A percentile compares a stretch with the other conserved stretches of the same genome.
Conservation (phyloP, 2,329 filamentous ascomycete species). For the Mariannaea elegans region DNA sequence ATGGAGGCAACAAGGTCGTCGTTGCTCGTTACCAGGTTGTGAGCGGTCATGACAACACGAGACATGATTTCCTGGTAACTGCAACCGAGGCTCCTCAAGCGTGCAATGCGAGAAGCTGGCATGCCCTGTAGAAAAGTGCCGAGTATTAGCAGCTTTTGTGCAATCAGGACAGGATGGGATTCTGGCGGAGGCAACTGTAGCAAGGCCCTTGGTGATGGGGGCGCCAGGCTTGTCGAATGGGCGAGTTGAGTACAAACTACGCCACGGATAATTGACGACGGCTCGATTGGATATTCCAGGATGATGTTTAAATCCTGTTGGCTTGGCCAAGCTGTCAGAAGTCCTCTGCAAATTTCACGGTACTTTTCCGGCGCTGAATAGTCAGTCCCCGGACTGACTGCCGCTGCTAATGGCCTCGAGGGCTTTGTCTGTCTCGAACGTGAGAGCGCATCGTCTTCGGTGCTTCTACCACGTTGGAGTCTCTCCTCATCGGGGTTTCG, state of each 20-base stretch:
- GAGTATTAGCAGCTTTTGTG: slow-evolving; percentile 51
- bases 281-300: slow-evolving; percentile 38
- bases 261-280: slow-evolving; percentile 47
- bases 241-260: slow-evolving; percentile 35
- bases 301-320: slow-evolving; percentile 50
- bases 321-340: slow-evolving; percentile 51
- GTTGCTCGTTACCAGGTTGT: slow-evolving; percentile 53
- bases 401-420: too few species aligned
- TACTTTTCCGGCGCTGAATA: slow-evolving; percentile 17
- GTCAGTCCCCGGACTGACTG: too few species aligned
- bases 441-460: neutral
- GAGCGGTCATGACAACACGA: slow-evolving; percentile 41
- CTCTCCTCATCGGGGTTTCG: neutral
- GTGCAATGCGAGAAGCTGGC: neutral
- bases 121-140: slow-evolving; percentile 48
- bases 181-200: slow-evolving; percentile 36
- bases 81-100: slow-evolving; percentile 26
- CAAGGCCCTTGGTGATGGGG: slow-evolving; percentile 40
- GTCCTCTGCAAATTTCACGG: slow-evolving; percentile 40
- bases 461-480: neutral
- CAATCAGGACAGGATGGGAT: slow-evolving; percentile 53
- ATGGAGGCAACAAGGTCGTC: slow-evolving; percentile 55
- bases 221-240: slow-evolving; percentile 22
- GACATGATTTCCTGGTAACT: slow-evolving; percentile 33
- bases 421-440: neutral